These are phyloP conservation scores for Eucalyptus albens DNA, from an alignment of 345 rosid genomes.

Conservation along the genomic window DNA sequence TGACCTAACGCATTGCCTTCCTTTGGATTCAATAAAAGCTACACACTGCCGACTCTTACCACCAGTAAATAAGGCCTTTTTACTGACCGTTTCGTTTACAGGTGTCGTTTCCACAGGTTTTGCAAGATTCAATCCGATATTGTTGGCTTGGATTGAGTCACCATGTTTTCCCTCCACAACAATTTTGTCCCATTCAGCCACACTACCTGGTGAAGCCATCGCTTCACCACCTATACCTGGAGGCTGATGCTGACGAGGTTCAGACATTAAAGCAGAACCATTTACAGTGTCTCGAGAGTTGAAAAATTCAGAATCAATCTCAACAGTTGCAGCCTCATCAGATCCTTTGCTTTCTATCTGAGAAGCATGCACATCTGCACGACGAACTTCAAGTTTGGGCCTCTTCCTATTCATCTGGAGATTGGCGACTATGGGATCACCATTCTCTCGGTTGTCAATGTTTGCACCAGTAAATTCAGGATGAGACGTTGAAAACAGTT, in stretches of 20 bases:
- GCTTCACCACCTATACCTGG: neutral
- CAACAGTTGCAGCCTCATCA: conserved; percentile 24
- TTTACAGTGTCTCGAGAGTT: conserved; percentile 21
- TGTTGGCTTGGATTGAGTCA: conserved; percentile 8
- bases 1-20: conserved; percentile 97
- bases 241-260: conserved; percentile 2
- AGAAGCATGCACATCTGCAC: conserved; percentile 63
- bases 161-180: conserved; percentile 50
- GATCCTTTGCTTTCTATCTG: conserved; percentile 36
- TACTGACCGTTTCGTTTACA: conserved; percentile 14
- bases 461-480: conserved; percentile 25
- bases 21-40: conserved; percentile 91
- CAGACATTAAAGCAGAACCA: conserved; percentile 15
- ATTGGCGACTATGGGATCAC: conserved; percentile 24
- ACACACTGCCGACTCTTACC: conserved; percentile 72
- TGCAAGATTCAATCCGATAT: conserved; percentile 12
- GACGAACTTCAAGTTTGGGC: conserved; percentile 90
- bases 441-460: conserved; percentile 20
- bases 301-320: conserved; percentile 50
- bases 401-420: conserved; percentile 61
- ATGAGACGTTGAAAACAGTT: conserved; percentile 64
- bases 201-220: conserved; percentile 9
- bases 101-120: conserved; percentile 21
- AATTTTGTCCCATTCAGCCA: conserved; percentile 63
- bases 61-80: conserved; percentile 36